Conservation (phyloP, 2,329 filamentous ascomycete species). For the Penicillium thymicola region DNA sequence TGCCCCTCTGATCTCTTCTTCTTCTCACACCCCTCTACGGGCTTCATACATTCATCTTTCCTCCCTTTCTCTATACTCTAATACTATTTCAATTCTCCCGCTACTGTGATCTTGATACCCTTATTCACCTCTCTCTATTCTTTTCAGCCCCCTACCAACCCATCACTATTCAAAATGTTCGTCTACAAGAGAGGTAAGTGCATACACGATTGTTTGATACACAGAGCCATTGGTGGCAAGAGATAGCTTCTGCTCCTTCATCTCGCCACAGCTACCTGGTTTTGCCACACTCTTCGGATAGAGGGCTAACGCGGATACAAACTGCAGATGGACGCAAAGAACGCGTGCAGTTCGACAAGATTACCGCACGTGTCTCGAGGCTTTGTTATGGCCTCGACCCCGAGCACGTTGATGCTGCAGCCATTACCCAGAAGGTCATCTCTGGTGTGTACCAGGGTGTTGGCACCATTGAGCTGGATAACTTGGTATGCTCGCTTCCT, state of each 20-base stretch:
- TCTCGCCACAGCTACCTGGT: background rate
- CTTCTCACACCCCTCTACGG: constrained; percentile 20
- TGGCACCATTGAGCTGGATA: constrained; percentile 92
- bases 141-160: constrained; percentile 7
- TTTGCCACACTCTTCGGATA: constrained; percentile 18
- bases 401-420: constrained; percentile 93
- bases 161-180: constrained; percentile 50
- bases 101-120: constrained; percentile 25
- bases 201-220: background rate
- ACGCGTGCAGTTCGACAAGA: constrained; percentile 99
- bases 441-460: constrained; percentile 98
- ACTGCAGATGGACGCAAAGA: constrained; percentile 92
- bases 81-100: constrained; percentile 6
- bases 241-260: background rate
- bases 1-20: constrained; percentile 27
- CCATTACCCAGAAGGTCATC: constrained; percentile 99
- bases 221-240: background rate
- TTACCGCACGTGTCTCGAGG: constrained; percentile 95
- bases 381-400: constrained; percentile 96
- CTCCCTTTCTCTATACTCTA: constrained; percentile 9
- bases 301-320: constrained; percentile 19
- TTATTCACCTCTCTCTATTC: constrained; percentile 14
- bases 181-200: constrained; percentile 61
- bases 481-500: constrained; percentile 65
- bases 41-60: constrained; percentile 12